These are phyloP conservation scores for Chlorociboria aeruginascens DNA, from an alignment of 495 filamentous ascomycete genomes.

Conservation along the genomic window DNA sequence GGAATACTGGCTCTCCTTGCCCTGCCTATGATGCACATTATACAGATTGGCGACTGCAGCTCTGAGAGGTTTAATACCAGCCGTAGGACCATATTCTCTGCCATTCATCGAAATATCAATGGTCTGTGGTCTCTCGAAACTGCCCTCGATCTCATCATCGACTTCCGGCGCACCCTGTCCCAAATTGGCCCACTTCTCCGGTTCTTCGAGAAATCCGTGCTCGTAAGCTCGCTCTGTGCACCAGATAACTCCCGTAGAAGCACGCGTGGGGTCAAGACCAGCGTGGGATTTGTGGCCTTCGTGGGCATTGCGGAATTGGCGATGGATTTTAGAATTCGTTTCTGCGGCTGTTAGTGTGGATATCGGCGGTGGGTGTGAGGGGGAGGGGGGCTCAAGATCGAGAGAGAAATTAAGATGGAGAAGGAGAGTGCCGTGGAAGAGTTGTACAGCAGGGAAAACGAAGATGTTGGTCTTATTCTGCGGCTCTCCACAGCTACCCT, in stretches of 20 bases:
- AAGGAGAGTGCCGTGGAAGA: too few species aligned
- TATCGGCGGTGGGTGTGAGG: too few species aligned
- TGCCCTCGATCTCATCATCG: constrained; percentile 83
- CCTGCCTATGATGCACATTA: constrained; percentile 82
- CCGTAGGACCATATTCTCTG: constrained; percentile 86
- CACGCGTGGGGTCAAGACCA: constrained; percentile 73
- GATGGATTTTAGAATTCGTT: constrained; percentile 66
- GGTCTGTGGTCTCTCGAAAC: constrained; percentile 72
- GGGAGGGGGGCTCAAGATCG: too few species aligned
- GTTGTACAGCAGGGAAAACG: too few species aligned
- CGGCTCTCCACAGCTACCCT: too few species aligned
- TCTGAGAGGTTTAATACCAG: constrained; percentile 82
- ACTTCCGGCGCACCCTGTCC: constrained; percentile 93
- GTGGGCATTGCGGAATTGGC: constrained; percentile 74
- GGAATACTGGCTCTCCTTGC: constrained; percentile 83
- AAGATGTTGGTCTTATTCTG: constrained; percentile 3
- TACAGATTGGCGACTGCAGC: constrained; percentile 88
- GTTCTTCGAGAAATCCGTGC: constrained; percentile 72
- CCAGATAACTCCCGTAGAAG: constrained; percentile 78
- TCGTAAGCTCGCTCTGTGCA: constrained; percentile 72
- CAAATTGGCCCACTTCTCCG: constrained; percentile 78
- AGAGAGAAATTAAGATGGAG: too few species aligned
- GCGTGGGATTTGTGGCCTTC: constrained; percentile 84
- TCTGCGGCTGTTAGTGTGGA: constrained; percentile 32
- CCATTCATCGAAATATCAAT: constrained; percentile 66